A percentile compares a stretch with the other conserved stretches of the same genome.
These are phyloP conservation scores for barley (Hordeum vulgare) DNA, from an alignment of 176 grass and related monocot genomes.

Conservation along the genomic window DNA sequence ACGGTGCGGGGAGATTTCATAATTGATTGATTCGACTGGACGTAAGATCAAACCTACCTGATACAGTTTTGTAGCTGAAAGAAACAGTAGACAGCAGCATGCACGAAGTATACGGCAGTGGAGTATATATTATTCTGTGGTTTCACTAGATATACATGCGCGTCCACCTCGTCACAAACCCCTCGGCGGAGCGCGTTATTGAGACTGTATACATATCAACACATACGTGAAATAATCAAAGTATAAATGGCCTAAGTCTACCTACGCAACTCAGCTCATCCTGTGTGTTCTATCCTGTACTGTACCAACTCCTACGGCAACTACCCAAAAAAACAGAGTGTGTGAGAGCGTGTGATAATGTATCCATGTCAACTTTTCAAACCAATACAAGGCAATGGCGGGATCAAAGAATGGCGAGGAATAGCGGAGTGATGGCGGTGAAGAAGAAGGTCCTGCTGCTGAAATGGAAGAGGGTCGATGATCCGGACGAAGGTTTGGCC, in stretches of 20 bases:
- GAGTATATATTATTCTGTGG: neutral
- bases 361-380: neutral
- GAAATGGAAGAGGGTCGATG: slow-evolving; percentile 2
- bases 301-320: slow-evolving; percentile 21
- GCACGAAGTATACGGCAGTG: neutral
- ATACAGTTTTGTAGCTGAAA: neutral
- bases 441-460: neutral
- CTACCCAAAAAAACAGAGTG: neutral
- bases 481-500: slow-evolving; percentile 9
- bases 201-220: neutral
- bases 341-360: slow-evolving; percentile 13
- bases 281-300: slow-evolving; percentile 33
- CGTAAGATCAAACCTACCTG: neutral
- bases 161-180: slow-evolving; percentile 19
- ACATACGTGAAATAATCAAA: neutral
- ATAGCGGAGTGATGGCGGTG: slow-evolving; percentile 3
- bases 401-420: slow-evolving; percentile 30
- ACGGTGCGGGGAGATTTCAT: neutral
- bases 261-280: neutral
- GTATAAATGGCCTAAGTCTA: slow-evolving; percentile 17
- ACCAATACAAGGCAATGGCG: slow-evolving; percentile 11
- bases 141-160: slow-evolving; percentile 15
- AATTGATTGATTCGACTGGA: neutral
- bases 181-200: slow-evolving; percentile 11
- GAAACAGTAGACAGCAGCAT: neutral